Conservation (phyloP, 176 grass and related monocot genomes). For the Elaeis guineensis region DNA sequence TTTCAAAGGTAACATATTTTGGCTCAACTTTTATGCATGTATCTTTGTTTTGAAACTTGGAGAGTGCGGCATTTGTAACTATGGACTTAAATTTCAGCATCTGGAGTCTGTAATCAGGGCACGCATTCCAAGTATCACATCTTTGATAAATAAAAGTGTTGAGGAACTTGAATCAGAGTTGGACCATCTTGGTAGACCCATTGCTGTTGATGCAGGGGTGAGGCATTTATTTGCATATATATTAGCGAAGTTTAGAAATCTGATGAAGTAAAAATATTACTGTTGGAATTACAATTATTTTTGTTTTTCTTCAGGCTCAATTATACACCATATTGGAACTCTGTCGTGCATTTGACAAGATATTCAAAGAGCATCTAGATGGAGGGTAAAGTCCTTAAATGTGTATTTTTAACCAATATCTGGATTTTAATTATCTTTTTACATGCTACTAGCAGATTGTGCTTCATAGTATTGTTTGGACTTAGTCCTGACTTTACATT, state of each 20-base stretch:
- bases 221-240: conserved; percentile 8
- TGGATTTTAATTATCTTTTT: too few relatives aligned
- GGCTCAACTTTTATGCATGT: conserved; percentile 1
- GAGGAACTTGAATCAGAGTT: conserved; percentile 3
- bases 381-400: conserved; percentile 53
- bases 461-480: too few relatives aligned
- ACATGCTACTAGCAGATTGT: too few relatives aligned
- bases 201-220: conserved; percentile 10
- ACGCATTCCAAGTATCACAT: conserved; percentile 46
- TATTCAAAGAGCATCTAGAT: conserved; percentile 98
- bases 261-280: too few relatives aligned
- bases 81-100: conserved; percentile 4
- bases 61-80: too few relatives aligned
- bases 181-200: conserved; percentile 6
- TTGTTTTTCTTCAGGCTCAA: conserved; percentile 53
- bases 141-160: conserved; percentile 26
- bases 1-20: conserved; percentile 51
- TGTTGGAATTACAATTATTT: conserved; percentile 3
- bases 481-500: too few relatives aligned
- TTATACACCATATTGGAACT: conserved; percentile 87
- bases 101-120: not conserved
- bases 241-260: too few relatives aligned
- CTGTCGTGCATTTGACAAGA: conserved; percentile 87
- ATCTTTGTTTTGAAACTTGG: not conserved
- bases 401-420: not conserved